Evolutionary conservation across 2,329 filamentous ascomycete genomes (phyloP), one percentile per base, ranked within the genome.

Genomic region (Lasiodiplodia sp.): DNA sequence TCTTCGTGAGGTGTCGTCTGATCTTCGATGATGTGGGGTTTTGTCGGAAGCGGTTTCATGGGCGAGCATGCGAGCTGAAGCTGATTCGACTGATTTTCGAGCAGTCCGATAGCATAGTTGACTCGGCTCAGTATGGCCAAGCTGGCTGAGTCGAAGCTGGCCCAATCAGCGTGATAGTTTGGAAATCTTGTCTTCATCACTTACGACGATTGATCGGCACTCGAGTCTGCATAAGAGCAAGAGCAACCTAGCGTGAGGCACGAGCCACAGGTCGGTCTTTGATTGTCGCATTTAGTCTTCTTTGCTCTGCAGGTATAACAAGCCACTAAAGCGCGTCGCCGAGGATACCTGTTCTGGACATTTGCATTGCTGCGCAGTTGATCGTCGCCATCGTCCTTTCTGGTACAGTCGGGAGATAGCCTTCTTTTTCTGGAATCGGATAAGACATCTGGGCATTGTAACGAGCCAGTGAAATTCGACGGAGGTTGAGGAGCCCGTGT

Each of bases 121-220:
- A 77, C 67, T n/a, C 72, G 70, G 38, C 77, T 74, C 12, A 80
- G 68, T 16, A 80, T 80, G 53, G 77, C 77, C 3, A 80, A 66
- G 37, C 75, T 80, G n/a, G 79, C 79, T 25, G 77, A 73, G 55
- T 80, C 78, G 40, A 78, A 80, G 44, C 78, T 80, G n/a, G 5
- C 12, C 28, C 0, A n/a, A 31, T 56, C 53, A 56, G 53, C 4
- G 58, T 70, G 69, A n/a, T 16, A 28, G 23, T n/a, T 53, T 16
- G 18, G 18, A 16, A 12, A 16, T 25, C 25, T 25, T 2, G 25
- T 25, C 25, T 25, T 25, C 25, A 25, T 25, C 10, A 57, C 69
- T n/a, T 34, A 70, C 69, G 64, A 38, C 7, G 68, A 69, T 12
- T 49, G 58, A 37, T 69, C 65, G 56, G n/a, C 31, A 21, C 8